Percentiles rank a stretch among this genome's conserved stretches.
Evolutionary conservation across 179 eudicot genomes (phyloP).

Genomic region (Spergularia azorica): DNA sequence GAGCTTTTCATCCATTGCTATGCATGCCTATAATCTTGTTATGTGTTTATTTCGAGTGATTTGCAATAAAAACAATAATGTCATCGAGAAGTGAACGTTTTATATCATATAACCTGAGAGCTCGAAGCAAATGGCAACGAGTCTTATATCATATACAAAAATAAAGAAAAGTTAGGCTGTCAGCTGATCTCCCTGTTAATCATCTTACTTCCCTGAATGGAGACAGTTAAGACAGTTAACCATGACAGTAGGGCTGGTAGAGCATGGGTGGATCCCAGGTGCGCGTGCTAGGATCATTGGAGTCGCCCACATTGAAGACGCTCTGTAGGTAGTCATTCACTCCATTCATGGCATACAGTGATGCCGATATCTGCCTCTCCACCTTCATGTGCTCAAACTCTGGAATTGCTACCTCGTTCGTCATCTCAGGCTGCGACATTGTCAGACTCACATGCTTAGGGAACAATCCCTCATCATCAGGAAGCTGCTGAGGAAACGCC

Average conservation of each 20-base stretch:
- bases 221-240: slow-evolving; percentile 1
- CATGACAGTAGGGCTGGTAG: slow-evolving; percentile 22
- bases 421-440: background rate
- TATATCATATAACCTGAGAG: too few species aligned
- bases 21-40: background rate
- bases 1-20: background rate
- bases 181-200: too few species aligned
- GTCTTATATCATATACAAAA: too few species aligned
- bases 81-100: too few species aligned
- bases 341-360: slow-evolving; percentile 67
- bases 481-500: slow-evolving; percentile 24
- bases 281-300: slow-evolving; percentile 43
- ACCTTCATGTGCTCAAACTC: slow-evolving; percentile 66
- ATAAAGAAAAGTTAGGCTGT: too few species aligned
- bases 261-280: slow-evolving; percentile 59
- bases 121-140: too few species aligned
- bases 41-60: too few species aligned
- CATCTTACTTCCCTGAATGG: too few species aligned
- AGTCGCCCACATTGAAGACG: slow-evolving; percentile 24
- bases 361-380: slow-evolving; percentile 70
- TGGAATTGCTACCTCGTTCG: slow-evolving; percentile 26
- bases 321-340: slow-evolving; percentile 58
- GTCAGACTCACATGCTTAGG: background rate
- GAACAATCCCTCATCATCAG: background rate
- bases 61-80: too few species aligned